These are phyloP conservation scores for Pseudopithomyces maydicus DNA, from an alignment of 2,329 filamentous ascomycete species.

Conservation along the genomic window DNA sequence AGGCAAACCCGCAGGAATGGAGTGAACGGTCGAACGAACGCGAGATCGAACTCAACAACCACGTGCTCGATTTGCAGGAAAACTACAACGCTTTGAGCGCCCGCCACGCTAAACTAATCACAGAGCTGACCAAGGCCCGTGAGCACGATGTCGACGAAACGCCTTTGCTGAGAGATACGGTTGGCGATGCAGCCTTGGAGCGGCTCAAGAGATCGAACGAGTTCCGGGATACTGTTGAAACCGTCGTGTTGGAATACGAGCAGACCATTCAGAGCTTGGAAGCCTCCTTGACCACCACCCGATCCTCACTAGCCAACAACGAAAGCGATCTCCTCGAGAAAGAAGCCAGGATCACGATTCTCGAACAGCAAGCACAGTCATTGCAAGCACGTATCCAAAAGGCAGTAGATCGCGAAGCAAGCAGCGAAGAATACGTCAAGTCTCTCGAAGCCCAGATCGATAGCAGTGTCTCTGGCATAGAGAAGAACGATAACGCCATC, in stretches of 20 bases:
- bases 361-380: conserved; percentile 90
- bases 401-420: conserved; percentile 85
- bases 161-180: conserved; percentile 63
- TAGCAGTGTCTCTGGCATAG: conserved; percentile 86
- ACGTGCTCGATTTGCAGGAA: conserved; percentile 89
- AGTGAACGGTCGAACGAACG: conserved; percentile 80
- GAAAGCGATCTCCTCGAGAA: conserved; percentile 89
- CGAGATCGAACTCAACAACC: conserved; percentile 89
- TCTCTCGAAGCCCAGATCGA: conserved; percentile 91
- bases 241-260: conserved; percentile 96
- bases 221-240: conserved; percentile 93
- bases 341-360: conserved; percentile 90
- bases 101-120: conserved; percentile 92
- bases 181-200: conserved; percentile 81
- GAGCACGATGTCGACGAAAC: conserved; percentile 66
- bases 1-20: conserved; percentile 66
- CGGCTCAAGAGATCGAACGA: conserved; percentile 92
- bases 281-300: conserved; percentile 85
- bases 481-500: conserved; percentile 87
- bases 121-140: conserved; percentile 86
- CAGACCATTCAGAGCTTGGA: conserved; percentile 97
- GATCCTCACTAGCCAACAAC: conserved; percentile 78
- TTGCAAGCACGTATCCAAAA: conserved; percentile 91
- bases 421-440: conserved; percentile 89
- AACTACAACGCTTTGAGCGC: conserved; percentile 91